Evolutionary conservation across 306 rosid genomes (phyloP), one percentile per base, ranked within the genome.

Genomic region (Cyamopsis tetragonoloba): DNA sequence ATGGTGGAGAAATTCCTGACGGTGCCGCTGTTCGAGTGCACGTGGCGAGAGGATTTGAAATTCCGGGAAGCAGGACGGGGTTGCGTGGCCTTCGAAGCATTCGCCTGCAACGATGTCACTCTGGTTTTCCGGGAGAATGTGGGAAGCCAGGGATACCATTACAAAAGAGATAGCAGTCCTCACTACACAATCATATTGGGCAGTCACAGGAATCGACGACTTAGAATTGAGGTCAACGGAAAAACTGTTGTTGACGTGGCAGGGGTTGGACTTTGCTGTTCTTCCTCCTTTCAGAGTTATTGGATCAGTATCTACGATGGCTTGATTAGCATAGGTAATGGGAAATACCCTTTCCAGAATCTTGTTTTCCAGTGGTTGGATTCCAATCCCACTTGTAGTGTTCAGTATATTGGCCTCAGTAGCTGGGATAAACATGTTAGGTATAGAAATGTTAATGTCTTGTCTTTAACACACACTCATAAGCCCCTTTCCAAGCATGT

Each of bases 371-470:
- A 92, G 72, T 92, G 98, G 98, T 54, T 88, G 47, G 98, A 92
- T 80, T 64, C 91, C 0, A 72, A 67, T 62, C 98, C 98, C 7
- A 87, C 79, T 71, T 87, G 86, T 38, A 83, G 81, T 56, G 87
- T 92, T 83, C 96, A 60, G 76, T 89, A 87, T 75, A 70, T 92
- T 58, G 98, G 98, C 47, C 98, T 92, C 39, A 89, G 98, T 68
- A 92, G 96, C 74, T 92, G 98, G 98, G 96, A 92, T 60, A 92
- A 92, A 56, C 98, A 92, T 66, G 98, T 92, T 6, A 89, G 85
- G 38, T 92, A 92, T 64, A 86, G 91, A 74, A 89, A 92, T 71
- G 93, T 92, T 38, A 82, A 71, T 59, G 96, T 92, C 7, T 70
- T 92, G 74, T 91, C 98, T 0, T 50, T 84, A 27, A 78, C 83